phyloP scores from a whole-genome alignment of 805 yeast genomes.

The Ogataea salicorniae region DNA sequence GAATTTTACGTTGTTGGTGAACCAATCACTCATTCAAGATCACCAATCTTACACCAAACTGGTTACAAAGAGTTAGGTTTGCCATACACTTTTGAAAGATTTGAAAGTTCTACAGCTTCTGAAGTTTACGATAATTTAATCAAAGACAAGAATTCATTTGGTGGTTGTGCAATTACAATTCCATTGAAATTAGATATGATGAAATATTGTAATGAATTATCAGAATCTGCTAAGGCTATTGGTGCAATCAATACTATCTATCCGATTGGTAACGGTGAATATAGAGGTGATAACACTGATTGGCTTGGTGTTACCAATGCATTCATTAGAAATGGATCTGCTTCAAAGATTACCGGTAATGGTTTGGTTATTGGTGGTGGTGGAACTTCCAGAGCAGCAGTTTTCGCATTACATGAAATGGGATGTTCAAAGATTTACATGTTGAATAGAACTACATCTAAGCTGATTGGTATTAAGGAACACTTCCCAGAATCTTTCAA shows the following conservation, averaged over 20 bases:
- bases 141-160: slow-evolving; percentile 46
- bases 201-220: slow-evolving; percentile 55
- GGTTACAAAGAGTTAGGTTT: slow-evolving; percentile 71
- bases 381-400: slow-evolving; percentile 95
- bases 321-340: slow-evolving; percentile 57
- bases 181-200: slow-evolving; percentile 85
- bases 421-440: slow-evolving; percentile 76
- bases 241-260: slow-evolving; percentile 93
- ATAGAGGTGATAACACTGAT: slow-evolving; percentile 88
- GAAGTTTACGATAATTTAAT: slow-evolving; percentile 51
- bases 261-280: slow-evolving; percentile 45
- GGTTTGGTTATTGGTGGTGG: slow-evolving; percentile 96
- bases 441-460: slow-evolving; percentile 72
- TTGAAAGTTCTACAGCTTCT: slow-evolving; percentile 61
- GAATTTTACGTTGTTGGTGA: slow-evolving; percentile 72
- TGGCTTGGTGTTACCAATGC: slow-evolving; percentile 85
- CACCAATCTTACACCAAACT: slow-evolving; percentile 82
- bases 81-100: slow-evolving; percentile 63
- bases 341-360: slow-evolving; percentile 34
- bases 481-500: slow-evolving; percentile 56
- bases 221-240: slow-evolving; percentile 72
- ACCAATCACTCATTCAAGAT: slow-evolving; percentile 82
- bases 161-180: slow-evolving; percentile 94
- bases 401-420: slow-evolving; percentile 72
- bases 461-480: slow-evolving; percentile 52